Conservation (phyloP, 2,329 filamentous ascomycete species). For the Colletotrichum lentis region DNA sequence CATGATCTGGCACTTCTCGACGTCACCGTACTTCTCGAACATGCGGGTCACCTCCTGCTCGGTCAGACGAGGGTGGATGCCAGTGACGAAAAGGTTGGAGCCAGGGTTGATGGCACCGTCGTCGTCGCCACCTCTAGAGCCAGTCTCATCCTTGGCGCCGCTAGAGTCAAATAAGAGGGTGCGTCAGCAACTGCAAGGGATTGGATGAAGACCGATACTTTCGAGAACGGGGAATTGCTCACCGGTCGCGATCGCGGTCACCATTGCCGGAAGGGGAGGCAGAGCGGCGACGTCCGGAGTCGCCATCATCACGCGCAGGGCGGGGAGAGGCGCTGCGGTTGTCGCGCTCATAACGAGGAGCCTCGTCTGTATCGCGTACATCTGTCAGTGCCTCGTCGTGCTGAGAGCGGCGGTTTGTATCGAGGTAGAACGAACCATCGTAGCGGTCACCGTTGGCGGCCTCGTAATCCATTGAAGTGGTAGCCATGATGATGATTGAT, state of each 20-base stretch:
- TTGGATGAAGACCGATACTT: neutral
- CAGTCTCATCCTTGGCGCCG: slow-evolving; percentile 63
- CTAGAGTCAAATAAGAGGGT: slow-evolving; percentile 41
- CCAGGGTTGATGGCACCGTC: slow-evolving; percentile 88
- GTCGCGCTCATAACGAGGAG: slow-evolving; percentile 71
- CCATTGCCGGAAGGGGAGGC: slow-evolving; percentile 66
- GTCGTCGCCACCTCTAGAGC: slow-evolving; percentile 67
- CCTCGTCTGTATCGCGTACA: slow-evolving; percentile 59
- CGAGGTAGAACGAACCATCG: slow-evolving; percentile 60
- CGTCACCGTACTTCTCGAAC: slow-evolving; percentile 98
- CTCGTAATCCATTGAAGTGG: slow-evolving; percentile 75
- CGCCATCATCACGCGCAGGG: slow-evolving; percentile 66
- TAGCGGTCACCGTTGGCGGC: slow-evolving; percentile 72
- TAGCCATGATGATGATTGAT: slow-evolving; percentile 59
- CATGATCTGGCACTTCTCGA: slow-evolving; percentile 99
- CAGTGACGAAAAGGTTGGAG: slow-evolving; percentile 98
- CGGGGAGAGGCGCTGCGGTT: slow-evolving; percentile 73
- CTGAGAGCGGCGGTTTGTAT: slow-evolving; percentile 26
- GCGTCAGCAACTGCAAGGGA: slow-evolving; percentile 28
- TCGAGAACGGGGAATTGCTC: slow-evolving; percentile 39
- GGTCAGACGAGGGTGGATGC: slow-evolving; percentile 90
- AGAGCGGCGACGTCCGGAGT: slow-evolving; percentile 67
- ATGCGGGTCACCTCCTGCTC: slow-evolving; percentile 92
- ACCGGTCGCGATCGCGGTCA: slow-evolving; percentile 63
- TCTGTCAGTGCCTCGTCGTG: slow-evolving; percentile 23